phyloP scores from a whole-genome alignment of 306 rosid species.

The Rosa rugosa region DNA sequence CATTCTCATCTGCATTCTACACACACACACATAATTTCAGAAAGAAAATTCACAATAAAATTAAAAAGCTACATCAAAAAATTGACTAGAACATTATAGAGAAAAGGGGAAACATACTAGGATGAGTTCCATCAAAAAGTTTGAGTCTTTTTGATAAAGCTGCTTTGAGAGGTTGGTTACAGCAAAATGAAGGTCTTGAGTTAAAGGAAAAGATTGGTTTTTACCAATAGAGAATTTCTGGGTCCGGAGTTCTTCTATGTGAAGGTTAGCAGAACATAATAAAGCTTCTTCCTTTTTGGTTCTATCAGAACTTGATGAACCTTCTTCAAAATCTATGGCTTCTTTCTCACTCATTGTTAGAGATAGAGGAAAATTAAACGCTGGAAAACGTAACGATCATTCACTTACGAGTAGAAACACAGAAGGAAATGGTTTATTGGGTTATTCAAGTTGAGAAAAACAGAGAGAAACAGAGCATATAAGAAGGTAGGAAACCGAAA shows the following conservation, averaged over 20 bases:
- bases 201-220: slow-evolving; percentile 7
- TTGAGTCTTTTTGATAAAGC: slow-evolving; percentile 15
- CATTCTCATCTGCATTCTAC: slow-evolving; percentile 29
- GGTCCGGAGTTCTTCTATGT: slow-evolving; percentile 10
- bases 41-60: background rate
- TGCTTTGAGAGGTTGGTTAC: slow-evolving; percentile 13
- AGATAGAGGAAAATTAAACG: too few relatives aligned
- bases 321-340: too few relatives aligned
- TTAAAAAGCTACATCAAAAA: background rate
- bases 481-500: too few relatives aligned
- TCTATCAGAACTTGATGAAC: background rate
- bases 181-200: slow-evolving; percentile 13
- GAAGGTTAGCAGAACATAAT: background rate
- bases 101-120: background rate
- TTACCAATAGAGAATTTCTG: slow-evolving; percentile 18
- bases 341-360: too few relatives aligned
- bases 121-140: slow-evolving; percentile 24
- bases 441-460: too few relatives aligned
- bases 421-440: too few relatives aligned
- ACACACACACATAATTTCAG: background rate
- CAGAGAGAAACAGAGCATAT: too few relatives aligned
- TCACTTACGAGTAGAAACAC: too few relatives aligned
- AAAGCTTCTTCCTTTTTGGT: background rate
- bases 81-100: background rate
- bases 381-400: too few relatives aligned